Conservation (phyloP, 192 early-diverging fungal genomes). For the Coemansia nantahalensis region DNA sequence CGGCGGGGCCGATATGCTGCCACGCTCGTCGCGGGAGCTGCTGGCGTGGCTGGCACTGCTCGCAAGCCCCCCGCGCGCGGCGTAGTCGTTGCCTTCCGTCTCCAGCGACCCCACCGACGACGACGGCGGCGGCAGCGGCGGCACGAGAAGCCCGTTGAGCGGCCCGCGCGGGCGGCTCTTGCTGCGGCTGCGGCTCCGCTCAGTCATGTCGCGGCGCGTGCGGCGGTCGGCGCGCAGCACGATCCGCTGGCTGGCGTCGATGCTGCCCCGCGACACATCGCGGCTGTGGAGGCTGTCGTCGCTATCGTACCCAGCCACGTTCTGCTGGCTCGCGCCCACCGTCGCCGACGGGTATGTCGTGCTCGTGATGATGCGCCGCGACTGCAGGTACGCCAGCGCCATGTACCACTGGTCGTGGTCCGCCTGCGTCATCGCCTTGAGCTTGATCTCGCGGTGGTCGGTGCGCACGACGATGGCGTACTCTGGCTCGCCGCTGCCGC, state of each 20-base stretch:
- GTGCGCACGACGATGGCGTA: conserved; percentile 67
- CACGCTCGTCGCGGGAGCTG: no score
- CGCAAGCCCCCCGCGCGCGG: background rate
- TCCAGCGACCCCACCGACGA: conserved; percentile 9
- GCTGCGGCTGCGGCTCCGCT: conserved; percentile 43
- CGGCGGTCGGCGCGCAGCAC: conserved; percentile 38
- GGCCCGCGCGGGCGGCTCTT: conserved; percentile 13
- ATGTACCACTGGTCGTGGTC: conserved; percentile 73
- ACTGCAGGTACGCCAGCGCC: conserved; percentile 55
- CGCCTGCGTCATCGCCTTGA: conserved; percentile 63
- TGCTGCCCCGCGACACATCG: conserved; percentile 26
- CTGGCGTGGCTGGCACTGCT: conserved; percentile 5
- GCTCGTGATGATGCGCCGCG: conserved; percentile 51
- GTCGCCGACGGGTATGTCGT: conserved; percentile 36
- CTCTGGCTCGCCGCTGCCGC: conserved; percentile 43
- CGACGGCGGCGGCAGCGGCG: conserved; percentile 15
- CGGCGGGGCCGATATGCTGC: no score
- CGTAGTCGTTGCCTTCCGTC: background rate
- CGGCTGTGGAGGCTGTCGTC: conserved; percentile 39
- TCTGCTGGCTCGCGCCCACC: background rate
- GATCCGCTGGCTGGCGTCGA: conserved; percentile 30
- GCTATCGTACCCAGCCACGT: conserved; percentile 16
- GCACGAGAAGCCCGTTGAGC: conserved; percentile 1
- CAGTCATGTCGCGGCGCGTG: conserved; percentile 14
- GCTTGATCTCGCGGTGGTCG: conserved; percentile 67